Percentiles rank a stretch among this genome's conserved stretches.
Conservation (phyloP, 169 alveolate species). For the Plasmodium gonderi region DNA sequence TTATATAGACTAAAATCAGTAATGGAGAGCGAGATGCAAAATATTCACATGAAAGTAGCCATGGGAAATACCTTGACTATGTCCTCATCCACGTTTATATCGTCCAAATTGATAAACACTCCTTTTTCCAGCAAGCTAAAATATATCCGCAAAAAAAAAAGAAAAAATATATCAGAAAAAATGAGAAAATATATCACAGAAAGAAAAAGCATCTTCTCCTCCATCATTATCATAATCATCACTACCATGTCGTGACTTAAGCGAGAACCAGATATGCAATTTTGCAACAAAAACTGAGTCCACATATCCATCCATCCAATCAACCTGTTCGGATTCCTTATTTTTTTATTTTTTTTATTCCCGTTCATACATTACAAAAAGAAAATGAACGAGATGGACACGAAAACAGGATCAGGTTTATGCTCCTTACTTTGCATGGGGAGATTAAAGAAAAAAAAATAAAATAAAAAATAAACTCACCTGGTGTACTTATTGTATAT, state of each 20-base stretch:
- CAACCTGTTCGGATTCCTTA: background rate
- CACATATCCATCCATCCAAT: too few species aligned
- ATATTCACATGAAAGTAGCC: background rate
- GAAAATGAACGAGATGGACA: too few species aligned
- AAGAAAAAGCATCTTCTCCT: background rate
- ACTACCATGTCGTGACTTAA: too few species aligned
- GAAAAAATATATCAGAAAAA: too few species aligned
- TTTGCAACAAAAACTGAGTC: too few species aligned
- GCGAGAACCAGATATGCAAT: too few species aligned
- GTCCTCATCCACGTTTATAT: constrained; percentile 33
- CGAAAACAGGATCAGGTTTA: too few species aligned
- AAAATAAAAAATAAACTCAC: background rate
- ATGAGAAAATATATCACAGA: background rate
- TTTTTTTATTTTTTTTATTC: background rate
- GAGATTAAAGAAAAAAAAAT: background rate
- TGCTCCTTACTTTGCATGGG: background rate
- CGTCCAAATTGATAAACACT: constrained; percentile 42
- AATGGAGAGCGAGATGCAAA: background rate
- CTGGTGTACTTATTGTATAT: constrained; percentile 31
- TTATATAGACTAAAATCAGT: background rate
- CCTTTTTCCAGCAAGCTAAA: constrained; percentile 21
- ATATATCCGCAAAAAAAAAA: background rate
- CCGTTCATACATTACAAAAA: background rate
- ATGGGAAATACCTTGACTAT: constrained; percentile 12
- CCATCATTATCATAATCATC: background rate